Conservation (phyloP, 139 green algal genomes). For the Micractinium conductrix region DNA sequence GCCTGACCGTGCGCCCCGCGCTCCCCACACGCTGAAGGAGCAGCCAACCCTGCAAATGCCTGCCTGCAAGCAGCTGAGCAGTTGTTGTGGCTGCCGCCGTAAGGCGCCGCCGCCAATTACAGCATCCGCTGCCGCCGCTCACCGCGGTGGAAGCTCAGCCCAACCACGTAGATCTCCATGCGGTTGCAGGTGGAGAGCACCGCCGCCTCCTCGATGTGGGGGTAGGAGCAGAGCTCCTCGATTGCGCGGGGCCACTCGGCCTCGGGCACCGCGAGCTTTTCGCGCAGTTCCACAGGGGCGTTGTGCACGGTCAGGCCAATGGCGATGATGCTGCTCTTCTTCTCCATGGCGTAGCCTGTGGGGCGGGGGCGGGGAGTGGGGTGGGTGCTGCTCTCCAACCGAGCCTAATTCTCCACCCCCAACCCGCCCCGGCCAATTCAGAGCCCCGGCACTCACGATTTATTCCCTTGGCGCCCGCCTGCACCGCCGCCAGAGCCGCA, state of each 20-base stretch:
- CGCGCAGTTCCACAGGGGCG: constrained; percentile 94
- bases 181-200: constrained; percentile 99
- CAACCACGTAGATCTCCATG: constrained; percentile 99
- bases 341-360: constrained; percentile 90
- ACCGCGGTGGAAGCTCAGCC: constrained; percentile 88
- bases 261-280: constrained; percentile 97
- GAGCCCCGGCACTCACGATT: constrained; percentile 63
- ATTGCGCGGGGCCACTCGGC: constrained; percentile 95
- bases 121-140: neutral
- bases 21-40: neutral
- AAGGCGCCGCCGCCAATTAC: too few species aligned
- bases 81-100: neutral
- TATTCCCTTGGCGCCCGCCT: constrained; percentile 49
- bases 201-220: constrained; percentile 98
- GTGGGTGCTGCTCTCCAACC: too few species aligned
- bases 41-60: neutral
- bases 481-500: constrained; percentile 70
- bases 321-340: constrained; percentile 94
- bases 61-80: neutral
- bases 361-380: neutral
- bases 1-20: too few species aligned
- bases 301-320: constrained; percentile 97
- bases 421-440: too few species aligned
- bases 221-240: constrained; percentile 90
- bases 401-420: too few species aligned